Conservation (phyloP, 495 filamentous ascomycete species). For the Xylaria sp. region DNA sequence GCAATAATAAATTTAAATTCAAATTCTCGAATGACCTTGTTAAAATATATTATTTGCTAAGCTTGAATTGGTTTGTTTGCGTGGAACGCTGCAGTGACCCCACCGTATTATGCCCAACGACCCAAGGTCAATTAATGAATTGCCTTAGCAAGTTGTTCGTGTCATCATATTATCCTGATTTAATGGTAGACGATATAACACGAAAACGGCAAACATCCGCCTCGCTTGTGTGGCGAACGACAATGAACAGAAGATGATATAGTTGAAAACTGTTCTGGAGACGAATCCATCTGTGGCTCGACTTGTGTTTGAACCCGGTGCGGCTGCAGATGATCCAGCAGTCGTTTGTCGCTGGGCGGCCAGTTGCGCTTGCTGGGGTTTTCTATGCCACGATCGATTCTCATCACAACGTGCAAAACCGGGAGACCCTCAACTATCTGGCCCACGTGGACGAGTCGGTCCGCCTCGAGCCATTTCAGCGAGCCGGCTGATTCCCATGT, state of each 20-base stretch:
- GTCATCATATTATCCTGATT: neutral
- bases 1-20: no score
- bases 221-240: neutral
- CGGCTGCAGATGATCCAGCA: neutral
- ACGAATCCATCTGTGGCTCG: neutral
- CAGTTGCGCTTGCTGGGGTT: slow-evolving; percentile 22
- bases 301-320: neutral
- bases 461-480: slow-evolving; percentile 10
- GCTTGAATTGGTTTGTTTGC: no score
- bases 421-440: slow-evolving; percentile 23
- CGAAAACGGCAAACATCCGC: neutral
- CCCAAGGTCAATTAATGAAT: no score
- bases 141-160: neutral
- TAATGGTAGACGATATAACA: neutral
- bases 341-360: slow-evolving; percentile 14
- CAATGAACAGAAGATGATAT: neutral
- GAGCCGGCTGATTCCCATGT: slow-evolving; percentile 26
- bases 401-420: slow-evolving; percentile 24
- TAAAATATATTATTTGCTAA: no score
- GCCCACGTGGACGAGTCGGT: slow-evolving; percentile 3
- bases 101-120: no score
- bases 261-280: neutral
- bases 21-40: no score
- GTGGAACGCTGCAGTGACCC: no score
- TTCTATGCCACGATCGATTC: slow-evolving; percentile 28